phyloP scores from a whole-genome alignment of 164 flowering plant genomes.

The Nymphaea thermarum region DNA sequence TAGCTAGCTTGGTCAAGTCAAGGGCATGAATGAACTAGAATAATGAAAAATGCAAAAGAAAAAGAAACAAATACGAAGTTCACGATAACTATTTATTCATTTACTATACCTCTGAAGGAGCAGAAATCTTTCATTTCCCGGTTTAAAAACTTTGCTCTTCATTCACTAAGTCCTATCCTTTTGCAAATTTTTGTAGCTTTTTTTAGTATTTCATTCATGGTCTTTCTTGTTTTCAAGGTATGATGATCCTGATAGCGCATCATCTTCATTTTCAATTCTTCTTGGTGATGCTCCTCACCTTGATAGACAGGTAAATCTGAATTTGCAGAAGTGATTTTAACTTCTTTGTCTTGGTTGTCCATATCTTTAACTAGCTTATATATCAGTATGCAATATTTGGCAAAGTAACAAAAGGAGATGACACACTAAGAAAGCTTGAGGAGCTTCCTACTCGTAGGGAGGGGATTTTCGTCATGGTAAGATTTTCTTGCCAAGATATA shows the following conservation, averaged over 20 bases:
- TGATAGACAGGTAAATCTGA: slow-evolving; percentile 49
- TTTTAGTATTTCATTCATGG: not conserved
- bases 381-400: slow-evolving; percentile 94
- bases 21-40: no score
- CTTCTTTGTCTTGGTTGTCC: not conserved
- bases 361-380: not conserved
- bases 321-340: not conserved
- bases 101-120: no score
- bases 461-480: slow-evolving; percentile 95
- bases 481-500: not conserved
- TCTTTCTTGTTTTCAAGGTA: slow-evolving; percentile 22
- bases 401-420: slow-evolving; percentile 87
- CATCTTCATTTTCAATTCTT: slow-evolving; percentile 89
- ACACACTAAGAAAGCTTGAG: slow-evolving; percentile 81
- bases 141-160: no score
- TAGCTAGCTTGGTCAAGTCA: no score
- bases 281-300: slow-evolving; percentile 99
- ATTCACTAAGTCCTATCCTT: no score
- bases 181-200: no score
- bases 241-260: slow-evolving; percentile 74
- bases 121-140: no score
- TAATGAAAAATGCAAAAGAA: no score
- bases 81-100: no score
- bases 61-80: no score
- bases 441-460: slow-evolving; percentile 78